phyloP scores from a whole-genome alignment of 2,329 filamentous ascomycete genomes.

The Hypoxylon sp. region DNA sequence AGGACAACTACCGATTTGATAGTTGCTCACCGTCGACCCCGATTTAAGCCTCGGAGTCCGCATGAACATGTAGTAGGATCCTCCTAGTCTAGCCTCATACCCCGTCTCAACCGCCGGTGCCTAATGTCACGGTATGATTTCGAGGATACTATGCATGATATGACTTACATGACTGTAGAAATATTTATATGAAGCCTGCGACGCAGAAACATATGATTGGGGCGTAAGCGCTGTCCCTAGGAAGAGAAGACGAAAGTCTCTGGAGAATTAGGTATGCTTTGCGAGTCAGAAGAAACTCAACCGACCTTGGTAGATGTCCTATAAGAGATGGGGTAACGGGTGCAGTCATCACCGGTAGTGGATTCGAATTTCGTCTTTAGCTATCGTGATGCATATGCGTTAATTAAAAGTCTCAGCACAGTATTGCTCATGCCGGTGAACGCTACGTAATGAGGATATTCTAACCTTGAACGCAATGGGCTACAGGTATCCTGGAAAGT shows the following conservation, averaged over 20 bases:
- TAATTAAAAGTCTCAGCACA: conserved; percentile 14
- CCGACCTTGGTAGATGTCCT: background rate
- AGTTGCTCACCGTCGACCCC: background rate
- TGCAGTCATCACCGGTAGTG: background rate
- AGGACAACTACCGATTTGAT: background rate
- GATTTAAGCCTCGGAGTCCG: background rate
- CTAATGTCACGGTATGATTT: conserved; percentile 9
- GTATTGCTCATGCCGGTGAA: background rate
- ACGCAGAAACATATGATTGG: background rate
- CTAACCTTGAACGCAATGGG: background rate
- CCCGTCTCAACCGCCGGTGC: background rate
- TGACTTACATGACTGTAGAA: too few species aligned
- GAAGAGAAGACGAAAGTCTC: background rate
- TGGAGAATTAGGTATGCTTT: background rate
- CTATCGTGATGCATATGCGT: background rate
- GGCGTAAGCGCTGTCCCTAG: too few species aligned
- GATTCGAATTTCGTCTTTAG: background rate
- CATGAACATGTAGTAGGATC: background rate
- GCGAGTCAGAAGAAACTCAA: background rate
- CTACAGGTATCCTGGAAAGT: background rate
- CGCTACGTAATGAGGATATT: too few species aligned
- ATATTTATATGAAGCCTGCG: too few species aligned
- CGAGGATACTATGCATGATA: background rate
- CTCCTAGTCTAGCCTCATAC: background rate
- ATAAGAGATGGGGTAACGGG: background rate